These are phyloP conservation scores for Lactarius pseudohatsudake DNA, from an alignment of 768 basidiomycete genomes.

Conservation along the genomic window DNA sequence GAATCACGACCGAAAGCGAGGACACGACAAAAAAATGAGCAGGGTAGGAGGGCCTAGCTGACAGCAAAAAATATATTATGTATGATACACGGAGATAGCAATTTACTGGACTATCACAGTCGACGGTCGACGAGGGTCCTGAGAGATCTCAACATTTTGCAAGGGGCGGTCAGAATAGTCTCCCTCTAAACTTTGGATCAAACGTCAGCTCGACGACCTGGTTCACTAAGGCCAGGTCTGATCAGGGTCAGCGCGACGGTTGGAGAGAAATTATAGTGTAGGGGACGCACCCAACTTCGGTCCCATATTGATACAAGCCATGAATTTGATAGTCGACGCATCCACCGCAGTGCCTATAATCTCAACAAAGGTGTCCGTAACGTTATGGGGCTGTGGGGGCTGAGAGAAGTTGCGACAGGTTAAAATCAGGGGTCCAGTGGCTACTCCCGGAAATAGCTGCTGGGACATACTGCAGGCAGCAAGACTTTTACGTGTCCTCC, in stretches of 20 bases:
- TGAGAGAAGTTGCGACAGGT: neutral
- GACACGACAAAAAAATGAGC: conserved; percentile 88
- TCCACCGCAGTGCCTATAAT: conserved; percentile 62
- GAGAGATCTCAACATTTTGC: neutral
- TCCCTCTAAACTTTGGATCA: conserved; percentile 51
- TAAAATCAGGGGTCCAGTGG: neutral
- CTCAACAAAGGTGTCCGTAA: conserved; percentile 57
- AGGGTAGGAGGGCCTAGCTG: conserved; percentile 46
- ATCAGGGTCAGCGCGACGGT: neutral
- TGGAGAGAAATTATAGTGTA: neutral
- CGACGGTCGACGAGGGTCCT: neutral
- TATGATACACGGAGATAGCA: conserved; percentile 17
- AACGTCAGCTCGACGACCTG: conserved; percentile 62
- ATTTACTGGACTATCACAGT: neutral
- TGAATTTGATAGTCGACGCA: conserved; percentile 55
- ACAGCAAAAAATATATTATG: neutral
- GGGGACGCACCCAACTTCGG: conserved; percentile 56
- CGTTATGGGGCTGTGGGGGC: conserved; percentile 39
- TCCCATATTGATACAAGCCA: conserved; percentile 55
- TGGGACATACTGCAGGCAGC: conserved; percentile 11
- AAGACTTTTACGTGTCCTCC: conserved; percentile 24
- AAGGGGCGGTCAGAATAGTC: conserved; percentile 43
- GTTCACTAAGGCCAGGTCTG: conserved; percentile 62
- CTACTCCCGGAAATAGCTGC: neutral
- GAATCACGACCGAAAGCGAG: conserved; percentile 77